Conservation (phyloP, 768 basidiomycete species). For the Austroboletus festivus region DNA sequence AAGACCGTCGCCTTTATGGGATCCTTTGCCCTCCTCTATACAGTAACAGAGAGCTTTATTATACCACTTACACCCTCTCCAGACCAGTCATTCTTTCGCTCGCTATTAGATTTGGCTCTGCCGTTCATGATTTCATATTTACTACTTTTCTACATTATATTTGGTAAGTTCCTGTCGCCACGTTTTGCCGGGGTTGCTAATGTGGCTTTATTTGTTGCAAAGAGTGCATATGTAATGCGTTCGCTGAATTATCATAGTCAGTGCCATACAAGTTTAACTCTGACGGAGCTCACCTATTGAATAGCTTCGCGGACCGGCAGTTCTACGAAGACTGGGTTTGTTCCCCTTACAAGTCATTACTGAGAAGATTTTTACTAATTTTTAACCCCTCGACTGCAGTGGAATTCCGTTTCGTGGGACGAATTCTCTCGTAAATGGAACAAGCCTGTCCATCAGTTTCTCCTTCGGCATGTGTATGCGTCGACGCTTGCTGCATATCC, state of each 20-base stretch:
- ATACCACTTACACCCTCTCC: constrained; percentile 71
- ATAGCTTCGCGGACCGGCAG: constrained; percentile 91
- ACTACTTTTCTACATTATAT: constrained; percentile 81
- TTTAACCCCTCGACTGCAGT: constrained; percentile 39
- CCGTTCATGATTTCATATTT: constrained; percentile 95
- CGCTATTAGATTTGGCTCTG: constrained; percentile 80
- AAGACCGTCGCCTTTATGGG: constrained; percentile 87
- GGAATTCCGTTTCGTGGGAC: constrained; percentile 97
- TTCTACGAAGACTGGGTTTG: constrained; percentile 96
- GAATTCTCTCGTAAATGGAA: constrained; percentile 99
- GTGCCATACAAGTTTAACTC: constrained; percentile 21
- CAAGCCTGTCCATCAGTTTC: constrained; percentile 91
- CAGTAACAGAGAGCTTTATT: constrained; percentile 93
- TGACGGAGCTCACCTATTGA: constrained; percentile 1
- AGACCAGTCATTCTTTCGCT: constrained; percentile 70
- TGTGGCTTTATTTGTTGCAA: not conserved
- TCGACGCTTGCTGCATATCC: constrained; percentile 74
- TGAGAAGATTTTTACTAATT: not conserved
- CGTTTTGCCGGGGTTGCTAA: constrained; percentile 1
- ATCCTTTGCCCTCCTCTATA: constrained; percentile 90
- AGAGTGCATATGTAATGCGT: constrained; percentile 97
- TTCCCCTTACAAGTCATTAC: not conserved
- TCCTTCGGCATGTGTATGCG: constrained; percentile 93
- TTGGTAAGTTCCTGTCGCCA: constrained; percentile 45
- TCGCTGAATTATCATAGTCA: constrained; percentile 89